A percentile compares a stretch with the other conserved stretches of the same genome.
These are phyloP conservation scores for Chlorophyllum brunneum DNA, from an alignment of 768 basidiomycete genomes.

Conservation along the genomic window DNA sequence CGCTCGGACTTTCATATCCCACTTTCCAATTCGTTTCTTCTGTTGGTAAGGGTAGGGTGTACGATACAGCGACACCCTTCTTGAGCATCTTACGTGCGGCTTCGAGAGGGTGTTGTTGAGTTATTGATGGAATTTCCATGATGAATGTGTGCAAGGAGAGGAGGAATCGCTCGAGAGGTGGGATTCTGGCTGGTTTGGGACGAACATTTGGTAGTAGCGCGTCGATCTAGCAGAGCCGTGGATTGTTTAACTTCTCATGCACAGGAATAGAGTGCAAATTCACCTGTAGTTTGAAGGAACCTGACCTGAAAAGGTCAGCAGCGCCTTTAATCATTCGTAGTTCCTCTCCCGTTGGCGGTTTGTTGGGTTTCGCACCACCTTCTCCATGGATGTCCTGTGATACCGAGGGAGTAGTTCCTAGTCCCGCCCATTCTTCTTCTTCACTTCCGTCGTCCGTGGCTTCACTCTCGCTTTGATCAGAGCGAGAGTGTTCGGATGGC, in stretches of 20 bases:
- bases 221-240: constrained; percentile 59
- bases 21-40: constrained; percentile 89
- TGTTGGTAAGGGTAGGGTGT: constrained; percentile 63
- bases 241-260: constrained; percentile 9
- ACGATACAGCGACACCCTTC: constrained; percentile 61
- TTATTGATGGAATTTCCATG: constrained; percentile 49
- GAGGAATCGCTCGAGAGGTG: constrained; percentile 67
- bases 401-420: not conserved
- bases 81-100: constrained; percentile 55
- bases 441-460: constrained; percentile 4
- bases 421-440: constrained; percentile 14
- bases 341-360: constrained; percentile 68
- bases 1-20: constrained; percentile 70
- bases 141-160: constrained; percentile 65
- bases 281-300: constrained; percentile 83
- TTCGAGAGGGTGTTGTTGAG: constrained; percentile 61
- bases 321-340: constrained; percentile 71
- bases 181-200: constrained; percentile 53
- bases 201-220: constrained; percentile 74
- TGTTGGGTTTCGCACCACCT: constrained; percentile 31
- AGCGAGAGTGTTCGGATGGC: constrained; percentile 1
- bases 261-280: constrained; percentile 8
- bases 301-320: constrained; percentile 69
- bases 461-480: constrained; percentile 11
- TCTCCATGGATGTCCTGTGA: not conserved